Conservation (phyloP, 345 rosid species). For the Luvunga scandens region DNA sequence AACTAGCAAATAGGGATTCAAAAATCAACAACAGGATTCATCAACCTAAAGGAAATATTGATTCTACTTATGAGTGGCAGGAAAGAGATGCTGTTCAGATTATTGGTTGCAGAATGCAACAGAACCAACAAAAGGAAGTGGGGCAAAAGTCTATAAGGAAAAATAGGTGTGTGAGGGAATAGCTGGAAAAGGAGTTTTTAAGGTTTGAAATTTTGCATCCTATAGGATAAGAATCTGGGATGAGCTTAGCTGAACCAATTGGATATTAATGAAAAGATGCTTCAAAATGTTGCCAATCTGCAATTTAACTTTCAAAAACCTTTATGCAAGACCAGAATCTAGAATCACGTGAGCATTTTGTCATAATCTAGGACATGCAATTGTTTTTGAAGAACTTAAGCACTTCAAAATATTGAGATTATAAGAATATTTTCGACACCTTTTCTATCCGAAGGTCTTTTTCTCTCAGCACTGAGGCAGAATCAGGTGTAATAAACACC, state of each 20-base stretch:
- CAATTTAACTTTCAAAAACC: neutral
- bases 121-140: neutral
- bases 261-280: neutral
- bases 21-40: neutral
- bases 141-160: neutral
- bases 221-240: neutral
- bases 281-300: neutral
- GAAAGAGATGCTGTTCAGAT: neutral
- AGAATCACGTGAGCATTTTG: neutral
- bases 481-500: slow-evolving; percentile 36
- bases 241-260: neutral
- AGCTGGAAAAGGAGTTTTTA: neutral
- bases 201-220: neutral
- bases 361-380: neutral
- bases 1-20: neutral
- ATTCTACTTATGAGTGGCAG: neutral
- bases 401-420: neutral
- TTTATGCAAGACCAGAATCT: too few species aligned
- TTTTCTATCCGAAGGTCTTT: slow-evolving; percentile 79
- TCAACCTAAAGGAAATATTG: neutral
- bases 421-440: slow-evolving; percentile 39
- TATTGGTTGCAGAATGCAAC: neutral
- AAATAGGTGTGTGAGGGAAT: neutral
- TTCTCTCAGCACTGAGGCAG: slow-evolving; percentile 48
- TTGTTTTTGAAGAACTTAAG: neutral